Base-by-base conservation (phyloP, 2,329 filamentous ascomycete genomes). In the Ascochyta koolunga region DNA sequence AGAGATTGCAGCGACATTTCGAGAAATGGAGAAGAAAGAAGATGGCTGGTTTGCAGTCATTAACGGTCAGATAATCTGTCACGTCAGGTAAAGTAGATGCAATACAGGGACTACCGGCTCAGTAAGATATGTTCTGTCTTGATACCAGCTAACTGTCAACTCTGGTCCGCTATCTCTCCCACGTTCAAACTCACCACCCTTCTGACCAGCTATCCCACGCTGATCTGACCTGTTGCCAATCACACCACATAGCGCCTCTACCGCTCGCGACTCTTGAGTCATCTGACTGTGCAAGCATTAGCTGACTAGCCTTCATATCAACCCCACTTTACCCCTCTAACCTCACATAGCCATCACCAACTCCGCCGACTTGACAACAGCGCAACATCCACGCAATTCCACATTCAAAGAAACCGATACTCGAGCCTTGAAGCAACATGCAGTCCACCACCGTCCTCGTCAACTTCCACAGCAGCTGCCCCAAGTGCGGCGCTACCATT, bases 41-140 rank as follows among this genome's bases (percentile, higher is more conserved):
- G 77, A 79, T 53, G 78, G 73, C 3, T 76, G 70, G 67, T 76
- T 76, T 54, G 72, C 70, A 1, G 68, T 74, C 16, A 69, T 78
- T 62, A 72, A 79, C 62, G 78, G 77, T 2, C 73, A 80, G 59
- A 61, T 79, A 18, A 70, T 75, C 31, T 72, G 69, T 50, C 69
- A 67, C 50, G 65, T 71, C 32, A 58, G 57, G 44, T 61, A 58
- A 52, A 46, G 13, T 24, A 24, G 13, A 36, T 25, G n/a, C 25
- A 22, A 35, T n/a, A 19, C 13, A 8, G 19, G n/a, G 10, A 38
- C 15, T 16, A 33, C 24, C 19, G 5, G 31, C 25, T 19, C 27
- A 10, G 10, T 4, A 27, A 27, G 42, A 6, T 3, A 18, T 4
- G 7, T 22, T 31, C 11, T 15, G 11, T 19, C 25, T 36, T 36